phyloP scores from a whole-genome alignment of 495 filamentous ascomycete genomes.

The Podospora bellae-mahoneyi region DNA sequence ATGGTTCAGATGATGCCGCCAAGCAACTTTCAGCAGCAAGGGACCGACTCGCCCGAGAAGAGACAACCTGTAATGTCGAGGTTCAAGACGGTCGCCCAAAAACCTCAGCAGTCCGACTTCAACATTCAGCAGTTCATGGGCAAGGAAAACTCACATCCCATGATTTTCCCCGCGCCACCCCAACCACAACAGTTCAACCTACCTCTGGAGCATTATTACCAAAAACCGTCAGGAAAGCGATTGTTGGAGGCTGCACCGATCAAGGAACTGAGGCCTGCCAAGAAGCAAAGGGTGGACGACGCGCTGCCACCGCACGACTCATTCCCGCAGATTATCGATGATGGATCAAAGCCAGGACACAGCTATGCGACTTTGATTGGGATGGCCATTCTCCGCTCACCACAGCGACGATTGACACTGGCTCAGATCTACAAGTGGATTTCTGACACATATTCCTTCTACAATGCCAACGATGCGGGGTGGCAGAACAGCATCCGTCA shows the following conservation, averaged over 20 bases:
- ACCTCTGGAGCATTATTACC: conserved; percentile 52
- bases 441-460: conserved; percentile 85
- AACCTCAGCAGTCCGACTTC: conserved; percentile 61
- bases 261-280: conserved; percentile 62
- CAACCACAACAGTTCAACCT: conserved; percentile 48
- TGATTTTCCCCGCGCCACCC: conserved; percentile 46
- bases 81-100: conserved; percentile 59
- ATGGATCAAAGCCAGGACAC: conserved; percentile 81
- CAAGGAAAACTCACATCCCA: conserved; percentile 65
- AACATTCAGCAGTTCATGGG: conserved; percentile 50
- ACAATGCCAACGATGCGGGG: conserved; percentile 74
- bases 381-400: conserved; percentile 90
- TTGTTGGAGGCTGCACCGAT: conserved; percentile 72
- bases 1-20: conserved; percentile 72
- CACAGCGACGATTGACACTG: conserved; percentile 78
- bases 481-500: conserved; percentile 99
- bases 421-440: conserved; percentile 99
- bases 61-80: conserved; percentile 59
- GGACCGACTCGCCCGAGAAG: conserved; percentile 85
- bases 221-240: conserved; percentile 62
- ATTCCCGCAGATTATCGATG: conserved; percentile 78
- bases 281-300: conserved; percentile 56
- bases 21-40: conserved; percentile 51
- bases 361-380: conserved; percentile 96
- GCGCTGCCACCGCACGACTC: conserved; percentile 67